These are phyloP conservation scores for Sporopachydermia cereana DNA, from an alignment of 1,139 yeast genomes.

Conservation along the genomic window DNA sequence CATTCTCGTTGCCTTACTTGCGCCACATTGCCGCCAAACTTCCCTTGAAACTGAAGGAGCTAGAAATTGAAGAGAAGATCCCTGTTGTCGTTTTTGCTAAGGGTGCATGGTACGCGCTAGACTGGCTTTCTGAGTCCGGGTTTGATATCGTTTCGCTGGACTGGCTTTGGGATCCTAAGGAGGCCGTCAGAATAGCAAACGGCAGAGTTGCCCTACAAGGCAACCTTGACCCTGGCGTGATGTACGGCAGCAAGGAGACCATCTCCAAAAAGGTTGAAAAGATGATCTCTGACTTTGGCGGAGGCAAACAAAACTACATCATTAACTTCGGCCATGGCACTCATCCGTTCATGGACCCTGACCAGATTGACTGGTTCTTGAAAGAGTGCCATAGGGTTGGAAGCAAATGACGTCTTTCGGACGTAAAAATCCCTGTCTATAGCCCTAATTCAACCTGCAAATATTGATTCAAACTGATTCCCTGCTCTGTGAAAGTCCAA, in stretches of 20 bases:
- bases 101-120: constrained; percentile 96
- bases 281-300: constrained; percentile 86
- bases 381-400: constrained; percentile 84
- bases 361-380: constrained; percentile 69
- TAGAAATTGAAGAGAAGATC: constrained; percentile 58
- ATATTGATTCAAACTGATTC: too few relatives aligned
- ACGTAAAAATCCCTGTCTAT: too few relatives aligned
- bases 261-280: constrained; percentile 71
- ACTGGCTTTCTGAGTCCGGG: constrained; percentile 73
- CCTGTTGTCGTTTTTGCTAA: constrained; percentile 90
- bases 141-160: constrained; percentile 84
- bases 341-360: constrained; percentile 94
- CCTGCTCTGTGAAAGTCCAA: too few relatives aligned
- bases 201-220: constrained; percentile 89
- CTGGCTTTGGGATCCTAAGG: constrained; percentile 81
- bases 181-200: constrained; percentile 67
- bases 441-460: too few relatives aligned
- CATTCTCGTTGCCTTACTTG: constrained; percentile 82
- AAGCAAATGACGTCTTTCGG: constrained; percentile 17
- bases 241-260: constrained; percentile 77
- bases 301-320: constrained; percentile 83
- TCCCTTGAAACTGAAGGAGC: constrained; percentile 56
- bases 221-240: constrained; percentile 87
- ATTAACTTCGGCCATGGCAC: constrained; percentile 97
- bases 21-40: constrained; percentile 61